Evolutionary conservation across 345 rosid species (phyloP), one percentile per base, ranked within the genome.

Genomic region (Xanthoceras sorbifolium): DNA sequence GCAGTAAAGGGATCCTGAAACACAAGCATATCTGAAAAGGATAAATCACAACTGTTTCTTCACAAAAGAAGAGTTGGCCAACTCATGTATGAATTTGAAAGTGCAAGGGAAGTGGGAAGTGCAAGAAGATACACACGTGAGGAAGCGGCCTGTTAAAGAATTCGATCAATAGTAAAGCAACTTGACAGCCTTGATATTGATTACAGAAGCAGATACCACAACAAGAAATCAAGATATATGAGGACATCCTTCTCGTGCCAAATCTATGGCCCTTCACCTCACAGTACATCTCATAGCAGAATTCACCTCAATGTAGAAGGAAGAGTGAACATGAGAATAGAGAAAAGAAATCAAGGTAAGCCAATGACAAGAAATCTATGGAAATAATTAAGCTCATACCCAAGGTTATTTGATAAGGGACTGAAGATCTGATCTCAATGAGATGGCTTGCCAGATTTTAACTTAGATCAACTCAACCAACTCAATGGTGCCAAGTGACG

Each of bases 381-480:
- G 22, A 52, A 4, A 34, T 17, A 34, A 23, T 28, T 26, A 18
- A 28, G 12, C 60, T 52, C 14, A 70, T 29, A 52, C 1, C n/a
- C 22, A 11, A 69, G 31, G 59, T 36, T 3, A 14, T 42, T 22
- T 26, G 23, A 44, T 15, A 68, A 23, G 32, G 64, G 31, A 36
- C 18, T 59, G 66, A 3, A 57, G 36, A 60, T 48, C 69, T 31
- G 46, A 61, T 59, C 36, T 67, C 18, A 26, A 46, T 32, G 26
- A 20, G 57, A 29, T 61, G 57, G 60, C 25, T 25, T 31, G 65
- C 46, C 18, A 61, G 67, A 8, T 65, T 73, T 17, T 57, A 26
- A 64, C 38, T 55, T 32, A 38, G 64, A 74, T 34, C 10, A 74
- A 74, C 36, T 69, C 70, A 73, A 74, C 67, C 63, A 69, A 74